Conservation (phyloP, 768 basidiomycete genomes). For the Nevesoporus exiguus region DNA sequence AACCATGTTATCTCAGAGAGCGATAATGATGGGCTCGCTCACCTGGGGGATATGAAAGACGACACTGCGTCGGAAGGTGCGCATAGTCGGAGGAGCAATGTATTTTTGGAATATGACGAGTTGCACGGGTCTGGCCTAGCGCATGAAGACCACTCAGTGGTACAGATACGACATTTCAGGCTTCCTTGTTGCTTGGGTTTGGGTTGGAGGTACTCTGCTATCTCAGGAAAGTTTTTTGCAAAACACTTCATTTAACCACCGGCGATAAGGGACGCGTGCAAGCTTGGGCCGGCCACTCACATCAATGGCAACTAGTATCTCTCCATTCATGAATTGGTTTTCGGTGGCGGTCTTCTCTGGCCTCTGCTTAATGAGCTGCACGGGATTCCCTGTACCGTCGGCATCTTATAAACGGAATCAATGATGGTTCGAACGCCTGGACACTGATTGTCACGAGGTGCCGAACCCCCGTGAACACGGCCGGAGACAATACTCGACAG, state of each 20-base stretch:
- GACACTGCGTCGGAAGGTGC: background rate
- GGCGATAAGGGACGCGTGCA: conserved; percentile 47
- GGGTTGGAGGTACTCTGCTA: conserved; percentile 23
- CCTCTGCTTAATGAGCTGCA: conserved; percentile 75
- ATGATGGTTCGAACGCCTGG: conserved; percentile 55
- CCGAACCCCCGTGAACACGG: conserved; percentile 66
- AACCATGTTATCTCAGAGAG: conserved; percentile 11
- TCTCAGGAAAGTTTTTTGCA: conserved; percentile 66
- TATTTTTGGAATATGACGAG: background rate
- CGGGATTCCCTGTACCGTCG: conserved; percentile 75
- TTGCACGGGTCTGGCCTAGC: background rate
- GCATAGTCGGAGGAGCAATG: background rate
- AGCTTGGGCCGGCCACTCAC: conserved; percentile 37
- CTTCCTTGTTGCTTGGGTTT: conserved; percentile 7
- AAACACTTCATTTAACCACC: conserved; percentile 66
- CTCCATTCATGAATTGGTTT: conserved; percentile 90
- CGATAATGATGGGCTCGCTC: background rate
- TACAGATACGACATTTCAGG: conserved; percentile 4
- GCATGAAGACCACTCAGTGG: background rate
- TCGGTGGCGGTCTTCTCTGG: conserved; percentile 81
- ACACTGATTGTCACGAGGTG: conserved; percentile 64
- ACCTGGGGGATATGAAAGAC: conserved; percentile 4
- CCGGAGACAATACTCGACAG: conserved; percentile 33
- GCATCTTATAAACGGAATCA: conserved; percentile 77
- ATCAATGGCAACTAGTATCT: conserved; percentile 73